These are phyloP conservation scores for Conringia planisiliqua DNA, from an alignment of 345 rosid genomes.

Conservation along the genomic window DNA sequence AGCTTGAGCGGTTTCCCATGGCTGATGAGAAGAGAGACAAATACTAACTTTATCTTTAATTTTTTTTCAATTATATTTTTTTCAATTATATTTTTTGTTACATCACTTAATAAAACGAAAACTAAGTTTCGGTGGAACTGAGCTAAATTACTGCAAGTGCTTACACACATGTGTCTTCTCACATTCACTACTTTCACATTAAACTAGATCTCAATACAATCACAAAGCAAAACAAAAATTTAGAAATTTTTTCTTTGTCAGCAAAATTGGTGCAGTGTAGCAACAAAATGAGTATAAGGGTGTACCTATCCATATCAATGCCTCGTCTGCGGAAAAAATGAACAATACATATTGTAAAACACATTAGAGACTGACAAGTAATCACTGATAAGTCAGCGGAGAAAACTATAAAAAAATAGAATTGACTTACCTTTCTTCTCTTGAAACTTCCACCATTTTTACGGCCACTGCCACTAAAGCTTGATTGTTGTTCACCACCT, in stretches of 20 bases:
- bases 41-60: not conserved
- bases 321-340: conserved; percentile 20
- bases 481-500: conserved; percentile 30
- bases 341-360: conserved; percentile 18
- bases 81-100: not conserved
- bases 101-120: conserved; percentile 3
- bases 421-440: conserved; percentile 59
- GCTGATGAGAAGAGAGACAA: not conserved
- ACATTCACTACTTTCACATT: not conserved
- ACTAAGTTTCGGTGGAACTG: not conserved
- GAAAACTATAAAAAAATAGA: not conserved
- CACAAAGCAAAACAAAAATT: not conserved
- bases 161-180: not conserved
- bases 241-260: not conserved
- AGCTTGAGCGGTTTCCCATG: conserved; percentile 32
- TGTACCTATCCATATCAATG: conserved; percentile 23
- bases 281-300: not conserved
- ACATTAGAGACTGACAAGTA: not conserved
- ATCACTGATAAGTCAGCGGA: not conserved
- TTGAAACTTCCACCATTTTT: conserved; percentile 47
- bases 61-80: not conserved
- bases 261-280: conserved; percentile 2
- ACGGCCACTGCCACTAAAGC: conserved; percentile 24
- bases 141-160: conserved; percentile 15
- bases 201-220: conserved; percentile 2